Percentiles rank a stretch among this genome's conserved stretches.
phyloP scores from a whole-genome alignment of 345 rosid species.

The Boechera retrofracta region DNA sequence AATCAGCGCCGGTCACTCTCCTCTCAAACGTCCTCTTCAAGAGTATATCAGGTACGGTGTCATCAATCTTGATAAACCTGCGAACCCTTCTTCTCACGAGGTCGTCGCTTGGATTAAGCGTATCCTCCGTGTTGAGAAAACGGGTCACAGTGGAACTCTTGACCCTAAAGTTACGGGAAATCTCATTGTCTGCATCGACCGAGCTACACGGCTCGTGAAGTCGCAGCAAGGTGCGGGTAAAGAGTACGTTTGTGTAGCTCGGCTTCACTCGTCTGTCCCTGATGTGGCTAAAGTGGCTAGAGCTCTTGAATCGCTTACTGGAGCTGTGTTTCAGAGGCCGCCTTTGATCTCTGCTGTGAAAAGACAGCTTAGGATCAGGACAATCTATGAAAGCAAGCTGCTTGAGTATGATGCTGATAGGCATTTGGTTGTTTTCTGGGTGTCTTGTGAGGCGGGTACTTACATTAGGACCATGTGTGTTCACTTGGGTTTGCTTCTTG shows the following conservation, averaged over 20 bases:
- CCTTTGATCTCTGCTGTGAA: conserved; percentile 95
- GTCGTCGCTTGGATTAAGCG: conserved; percentile 99
- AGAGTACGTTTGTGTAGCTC: conserved; percentile 93
- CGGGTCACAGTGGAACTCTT: conserved; percentile 94
- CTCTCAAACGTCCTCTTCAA: conserved; percentile 83
- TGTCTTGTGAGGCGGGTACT: conserved; percentile 95
- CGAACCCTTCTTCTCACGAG: conserved; percentile 97
- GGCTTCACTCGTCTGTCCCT: conserved; percentile 82
- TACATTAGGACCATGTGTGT: conserved; percentile 96
- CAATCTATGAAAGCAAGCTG: conserved; percentile 84
- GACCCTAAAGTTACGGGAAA: conserved; percentile 98
- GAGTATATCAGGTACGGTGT: conserved; percentile 89
- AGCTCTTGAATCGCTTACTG: conserved; percentile 86
- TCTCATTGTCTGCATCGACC: conserved; percentile 85
- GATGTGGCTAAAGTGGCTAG: conserved; percentile 88
- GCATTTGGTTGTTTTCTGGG: conserved; percentile 96
- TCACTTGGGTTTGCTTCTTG: conserved; percentile 86
- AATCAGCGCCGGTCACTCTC: conserved; percentile 78
- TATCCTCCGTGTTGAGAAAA: conserved; percentile 85
- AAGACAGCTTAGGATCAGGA: conserved; percentile 93
- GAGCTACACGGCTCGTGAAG: conserved; percentile 94
- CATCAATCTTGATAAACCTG: conserved; percentile 89
- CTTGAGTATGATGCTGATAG: conserved; percentile 81
- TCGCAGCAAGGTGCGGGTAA: conserved; percentile 98
- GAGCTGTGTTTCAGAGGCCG: conserved; percentile 93